Percentiles rank a stretch among this genome's conserved stretches.
Evolutionary conservation across 164 flowering plant genomes (phyloP).

Genomic region (Piper betle): DNA sequence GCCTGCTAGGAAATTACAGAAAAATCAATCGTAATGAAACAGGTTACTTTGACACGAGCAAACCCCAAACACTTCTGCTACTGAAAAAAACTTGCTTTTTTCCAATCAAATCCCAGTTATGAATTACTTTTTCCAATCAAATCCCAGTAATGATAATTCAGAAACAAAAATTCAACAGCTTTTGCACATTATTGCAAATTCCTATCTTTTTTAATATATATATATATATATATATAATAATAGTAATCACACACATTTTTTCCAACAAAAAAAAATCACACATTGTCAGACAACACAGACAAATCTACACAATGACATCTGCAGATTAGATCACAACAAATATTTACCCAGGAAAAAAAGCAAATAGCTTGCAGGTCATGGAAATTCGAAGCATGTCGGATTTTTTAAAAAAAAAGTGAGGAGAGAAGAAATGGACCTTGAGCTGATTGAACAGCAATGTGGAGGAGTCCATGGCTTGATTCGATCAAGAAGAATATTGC

Average conservation of each 20-base stretch:
- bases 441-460: conserved; percentile 45
- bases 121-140: too few species aligned
- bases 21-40: neutral
- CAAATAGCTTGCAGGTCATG: neutral
- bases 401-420: too few species aligned
- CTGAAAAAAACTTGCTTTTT: neutral
- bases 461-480: conserved; percentile 20
- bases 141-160: too few species aligned
- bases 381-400: neutral
- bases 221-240: too few species aligned
- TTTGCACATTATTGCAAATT: too few species aligned
- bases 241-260: too few species aligned
- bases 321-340: neutral
- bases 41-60: neutral
- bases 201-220: too few species aligned
- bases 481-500: neutral
- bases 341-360: too few species aligned
- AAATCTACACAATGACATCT: neutral
- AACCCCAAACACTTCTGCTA: neutral
- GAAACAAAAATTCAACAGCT: too few species aligned
- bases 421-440: conserved; percentile 26
- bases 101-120: too few species aligned
- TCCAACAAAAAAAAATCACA: too few species aligned
- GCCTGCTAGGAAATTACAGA: conserved; percentile 22
- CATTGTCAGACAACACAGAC: neutral